These are phyloP conservation scores for Calophaca sinica DNA, from an alignment of 306 rosid genomes.

Conservation along the genomic window DNA sequence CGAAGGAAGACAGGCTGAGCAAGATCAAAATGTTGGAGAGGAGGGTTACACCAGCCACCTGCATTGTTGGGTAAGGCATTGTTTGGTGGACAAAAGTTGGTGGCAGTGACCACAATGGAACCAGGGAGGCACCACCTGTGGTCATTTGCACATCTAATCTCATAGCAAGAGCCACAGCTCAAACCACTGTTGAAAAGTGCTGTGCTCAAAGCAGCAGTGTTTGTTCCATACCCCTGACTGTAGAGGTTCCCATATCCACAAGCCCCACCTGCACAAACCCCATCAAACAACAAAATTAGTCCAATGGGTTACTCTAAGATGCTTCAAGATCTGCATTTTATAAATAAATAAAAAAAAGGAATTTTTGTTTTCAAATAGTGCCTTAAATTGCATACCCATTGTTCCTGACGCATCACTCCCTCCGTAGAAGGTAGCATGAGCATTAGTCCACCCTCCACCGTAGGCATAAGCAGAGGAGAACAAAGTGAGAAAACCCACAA, in stretches of 20 bases:
- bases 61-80: constrained; percentile 83
- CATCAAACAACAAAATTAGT: background rate
- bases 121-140: constrained; percentile 87
- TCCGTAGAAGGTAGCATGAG: constrained; percentile 97
- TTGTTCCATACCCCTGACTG: constrained; percentile 97
- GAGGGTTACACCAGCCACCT: constrained; percentile 99
- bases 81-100: constrained; percentile 98
- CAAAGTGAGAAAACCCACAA: constrained; percentile 61
- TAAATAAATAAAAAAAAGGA: background rate
- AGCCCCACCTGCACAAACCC: constrained; percentile 77
- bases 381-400: constrained; percentile 73
- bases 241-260: constrained; percentile 97
- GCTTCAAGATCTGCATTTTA: background rate
- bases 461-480: constrained; percentile 61
- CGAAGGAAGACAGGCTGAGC: constrained; percentile 91
- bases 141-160: constrained; percentile 78
- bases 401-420: constrained; percentile 99
- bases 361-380: background rate
- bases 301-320: background rate
- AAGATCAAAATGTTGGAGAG: constrained; percentile 93
- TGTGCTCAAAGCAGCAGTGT: constrained; percentile 96
- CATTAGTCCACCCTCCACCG: constrained; percentile 81
- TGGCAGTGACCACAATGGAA: constrained; percentile 93
- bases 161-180: constrained; percentile 94
- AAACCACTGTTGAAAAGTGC: constrained; percentile 91